Base-by-base conservation (phyloP, 2,329 filamentous ascomycete species). In the Diplocarpon rosae region DNA sequence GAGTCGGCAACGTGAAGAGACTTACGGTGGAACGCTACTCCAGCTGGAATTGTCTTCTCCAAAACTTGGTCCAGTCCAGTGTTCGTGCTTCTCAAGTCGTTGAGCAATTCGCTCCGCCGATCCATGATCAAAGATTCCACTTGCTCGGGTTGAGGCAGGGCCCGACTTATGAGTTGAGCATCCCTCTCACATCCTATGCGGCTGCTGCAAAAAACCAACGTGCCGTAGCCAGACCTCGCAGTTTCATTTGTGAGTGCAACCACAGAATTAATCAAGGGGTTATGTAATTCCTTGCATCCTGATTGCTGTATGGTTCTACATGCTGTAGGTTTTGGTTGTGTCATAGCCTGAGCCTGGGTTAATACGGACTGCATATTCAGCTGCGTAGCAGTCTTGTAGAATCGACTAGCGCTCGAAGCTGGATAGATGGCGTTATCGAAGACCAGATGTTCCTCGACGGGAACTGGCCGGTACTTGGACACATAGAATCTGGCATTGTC, bases 21-120 rank as follows among this genome's bases (percentile, higher is more conserved):
- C 74, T 63, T 58, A 79, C 77, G 80, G 60, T 89, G 84, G 61
- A 87, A 88, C 12, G 78, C 84, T 45, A 86, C 82, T 1, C 84
- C 84, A 40, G 66, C 69, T 0, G 73, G 66, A 2, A 88, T 66
- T 0, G 78, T 84, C 50, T 76, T 76, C 54, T 77, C 74, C 9
- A 89, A 66, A 1, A 70, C 69, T 1, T 73, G 69, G 57, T 89
- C 84, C 15, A 86, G 64, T 0, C 80, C 83, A 13, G 75, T 78
- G 13, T 69, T 71, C 3, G 85, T 69, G 55, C 76, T 83, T 43
- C 76, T 72, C 45, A 89, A 59, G 27, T 85, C 78, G 27, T 72
- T 73, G 2, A 88, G 58, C 4, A 88, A 62, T 54, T 86, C 80
- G 42, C 72, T 62, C 44, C 84, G 70, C 53, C 69, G 73, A 36